These are phyloP conservation scores for Pulicaria dysenterica DNA, from an alignment of 129 eudicot species.

Conservation along the genomic window DNA sequence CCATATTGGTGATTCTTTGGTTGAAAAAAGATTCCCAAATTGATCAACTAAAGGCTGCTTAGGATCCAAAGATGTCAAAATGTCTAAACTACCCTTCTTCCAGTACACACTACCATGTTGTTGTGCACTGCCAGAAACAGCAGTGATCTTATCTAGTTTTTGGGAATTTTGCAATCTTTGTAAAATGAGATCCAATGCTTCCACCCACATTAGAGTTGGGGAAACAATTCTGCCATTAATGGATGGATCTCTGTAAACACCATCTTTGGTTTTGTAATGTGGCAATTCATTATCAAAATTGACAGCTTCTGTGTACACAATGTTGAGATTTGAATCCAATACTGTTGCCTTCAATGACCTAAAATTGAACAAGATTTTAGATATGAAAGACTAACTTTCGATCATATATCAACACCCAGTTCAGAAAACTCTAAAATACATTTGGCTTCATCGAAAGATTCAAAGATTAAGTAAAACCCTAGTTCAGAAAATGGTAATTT, in stretches of 20 bases:
- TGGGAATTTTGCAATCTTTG: conserved; percentile 50
- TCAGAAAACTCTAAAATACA: too few relatives aligned
- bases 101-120: conserved; percentile 98
- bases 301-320: conserved; percentile 54
- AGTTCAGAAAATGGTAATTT: neutral
- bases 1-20: conserved; percentile 87
- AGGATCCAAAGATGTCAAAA: conserved; percentile 64
- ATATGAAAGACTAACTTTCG: conserved; percentile 1
- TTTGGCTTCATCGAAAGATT: neutral
- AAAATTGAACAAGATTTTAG: conserved; percentile 8
- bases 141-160: conserved; percentile 56
- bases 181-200: conserved; percentile 80
- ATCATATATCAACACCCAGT: conserved; percentile 1
- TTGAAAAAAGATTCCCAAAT: conserved; percentile 67
- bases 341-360: conserved; percentile 94
- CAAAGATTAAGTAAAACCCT: neutral
- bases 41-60: conserved; percentile 62
- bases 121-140: conserved; percentile 94
- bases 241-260: conserved; percentile 73
- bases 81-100: conserved; percentile 63
- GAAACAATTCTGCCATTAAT: conserved; percentile 79
- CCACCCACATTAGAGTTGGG: conserved; percentile 95
- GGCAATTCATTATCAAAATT: conserved; percentile 79
- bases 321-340: conserved; percentile 67
- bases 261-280: conserved; percentile 89